Evolutionary conservation across 148 eudicot species (phyloP), one percentile per base, ranked within the genome.

Genomic region (Rhododendron molle): DNA sequence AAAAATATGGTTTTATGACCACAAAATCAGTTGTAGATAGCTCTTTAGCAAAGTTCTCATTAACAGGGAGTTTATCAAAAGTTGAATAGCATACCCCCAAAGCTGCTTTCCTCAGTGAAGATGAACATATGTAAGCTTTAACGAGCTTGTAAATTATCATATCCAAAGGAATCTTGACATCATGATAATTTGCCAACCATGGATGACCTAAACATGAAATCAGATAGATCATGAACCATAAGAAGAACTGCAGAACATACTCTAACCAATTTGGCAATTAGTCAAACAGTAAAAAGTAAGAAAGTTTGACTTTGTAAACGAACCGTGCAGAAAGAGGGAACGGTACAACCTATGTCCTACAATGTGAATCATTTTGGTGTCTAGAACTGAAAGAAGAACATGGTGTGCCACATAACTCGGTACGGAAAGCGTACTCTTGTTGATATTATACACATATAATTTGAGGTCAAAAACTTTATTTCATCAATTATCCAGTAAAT

Each of bases 91-190:
- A 47, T 94, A 96, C 99, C 98, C 92, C 90, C 81, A 96, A 91
- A 89, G 99, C 97, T 21, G 98, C 91, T 93, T 94, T 96, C 84
- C 99, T 90, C 50, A 96, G 89, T 67, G 99, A 86, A 43, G 99
- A 91, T 32, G 99, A 95, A 81, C 92, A 93, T 79, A 94, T 92
- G 89, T 95, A 96, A 81, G 94, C 94, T 90, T 92, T 95, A 38
- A 96, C 98, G 82, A 91, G 93, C 93, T 91, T 93, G 88, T 89
- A 96, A 56, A 91, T 89, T 77, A 96, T 94, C 97, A 94, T 94
- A 88, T 96, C 99, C 88, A 95, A 87, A 47, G 99, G 98, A 73
- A 94, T 90, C 90, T 92, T 94, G 79, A 90, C 87, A 82, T 94
- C 98, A 58, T 88, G 95, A 89, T 87, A 90, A 52, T 90, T 88